Evolutionary conservation across 345 rosid genomes (phyloP).

Genomic region (Murraya paniculata): DNA sequence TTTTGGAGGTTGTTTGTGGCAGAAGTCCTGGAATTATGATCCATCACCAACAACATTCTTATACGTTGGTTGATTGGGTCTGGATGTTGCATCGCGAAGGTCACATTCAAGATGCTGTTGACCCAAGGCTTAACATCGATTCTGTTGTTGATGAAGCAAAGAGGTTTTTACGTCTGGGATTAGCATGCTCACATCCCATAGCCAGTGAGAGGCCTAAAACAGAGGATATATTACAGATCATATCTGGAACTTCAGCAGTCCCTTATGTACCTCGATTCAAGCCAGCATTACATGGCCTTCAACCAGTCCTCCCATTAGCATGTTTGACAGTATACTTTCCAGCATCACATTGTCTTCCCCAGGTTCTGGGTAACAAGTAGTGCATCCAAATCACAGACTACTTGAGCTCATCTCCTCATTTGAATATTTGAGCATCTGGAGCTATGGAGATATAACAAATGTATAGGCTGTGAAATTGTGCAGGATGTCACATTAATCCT

Average conservation of each 20-base stretch:
- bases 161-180: slow-evolving; percentile 37
- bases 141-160: slow-evolving; percentile 28
- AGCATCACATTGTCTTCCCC: slow-evolving; percentile 16
- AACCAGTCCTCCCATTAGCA: not conserved
- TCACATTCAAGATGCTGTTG: slow-evolving; percentile 34
- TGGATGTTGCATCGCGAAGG: slow-evolving; percentile 43
- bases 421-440: not conserved
- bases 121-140: slow-evolving; percentile 22
- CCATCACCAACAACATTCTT: slow-evolving; percentile 20
- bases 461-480: not conserved
- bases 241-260: slow-evolving; percentile 30
- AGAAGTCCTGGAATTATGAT: slow-evolving; percentile 25
- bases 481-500: not conserved
- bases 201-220: slow-evolving; percentile 33
- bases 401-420: not conserved
- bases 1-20: slow-evolving; percentile 43
- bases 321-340: slow-evolving; percentile 1
- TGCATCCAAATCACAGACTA: not conserved
- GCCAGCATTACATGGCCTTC: slow-evolving; percentile 43
- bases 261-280: slow-evolving; percentile 40
- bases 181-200: slow-evolving; percentile 46
- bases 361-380: not conserved
- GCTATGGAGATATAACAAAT: not conserved
- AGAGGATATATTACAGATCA: slow-evolving; percentile 30
- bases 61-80: slow-evolving; percentile 42